Percentiles rank a stretch among this genome's conserved stretches.
Evolutionary conservation across 2,329 filamentous ascomycete genomes (phyloP).

Genomic region (Phyllachora maydis): DNA sequence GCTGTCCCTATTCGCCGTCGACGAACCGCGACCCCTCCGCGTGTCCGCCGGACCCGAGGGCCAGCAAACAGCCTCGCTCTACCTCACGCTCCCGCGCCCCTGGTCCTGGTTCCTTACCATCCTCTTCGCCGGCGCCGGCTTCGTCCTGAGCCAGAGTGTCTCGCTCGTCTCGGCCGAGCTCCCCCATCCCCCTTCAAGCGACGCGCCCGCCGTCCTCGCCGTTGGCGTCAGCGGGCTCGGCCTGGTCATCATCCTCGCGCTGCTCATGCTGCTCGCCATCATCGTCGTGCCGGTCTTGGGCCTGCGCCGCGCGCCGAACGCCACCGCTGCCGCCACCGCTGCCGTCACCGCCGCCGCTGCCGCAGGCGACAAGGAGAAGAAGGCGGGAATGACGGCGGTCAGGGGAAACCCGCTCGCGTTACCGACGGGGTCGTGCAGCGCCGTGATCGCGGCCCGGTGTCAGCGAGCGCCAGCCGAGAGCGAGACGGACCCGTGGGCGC

Average conservation of each 20-base stretch:
- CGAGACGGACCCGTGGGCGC: conserved; percentile 13
- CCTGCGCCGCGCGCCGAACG: conserved; percentile 15
- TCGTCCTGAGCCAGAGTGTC: conserved; percentile 23
- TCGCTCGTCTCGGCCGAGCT: conserved; percentile 2
- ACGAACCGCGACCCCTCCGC: conserved; percentile 15
- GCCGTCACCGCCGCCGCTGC: not conserved
- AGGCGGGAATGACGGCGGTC: conserved; percentile 9
- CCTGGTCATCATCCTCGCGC: conserved; percentile 18
- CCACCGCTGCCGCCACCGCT: conserved; percentile 4
- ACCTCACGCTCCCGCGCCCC: conserved; percentile 25
- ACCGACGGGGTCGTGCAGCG: conserved; percentile 25
- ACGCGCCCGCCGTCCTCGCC: conserved; percentile 7
- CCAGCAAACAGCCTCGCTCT: conserved; percentile 22
- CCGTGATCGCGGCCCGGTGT: conserved; percentile 27
- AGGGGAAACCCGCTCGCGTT: conserved; percentile 26
- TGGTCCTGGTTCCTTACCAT: conserved; percentile 21
- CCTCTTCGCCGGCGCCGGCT: conserved; percentile 20
- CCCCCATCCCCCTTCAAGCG: conserved; percentile 3
- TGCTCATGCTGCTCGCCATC: conserved; percentile 17
- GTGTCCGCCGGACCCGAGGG: conserved; percentile 21
- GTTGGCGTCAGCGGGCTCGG: conserved; percentile 21
- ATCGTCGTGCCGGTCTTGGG: conserved; percentile 17
- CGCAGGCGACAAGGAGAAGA: conserved; percentile 1
- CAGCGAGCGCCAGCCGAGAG: conserved; percentile 14
- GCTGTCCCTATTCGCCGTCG: conserved; percentile 19